phyloP scores from a whole-genome alignment of 2,329 filamentous ascomycete genomes.

The Xylariaceae sp. region DNA sequence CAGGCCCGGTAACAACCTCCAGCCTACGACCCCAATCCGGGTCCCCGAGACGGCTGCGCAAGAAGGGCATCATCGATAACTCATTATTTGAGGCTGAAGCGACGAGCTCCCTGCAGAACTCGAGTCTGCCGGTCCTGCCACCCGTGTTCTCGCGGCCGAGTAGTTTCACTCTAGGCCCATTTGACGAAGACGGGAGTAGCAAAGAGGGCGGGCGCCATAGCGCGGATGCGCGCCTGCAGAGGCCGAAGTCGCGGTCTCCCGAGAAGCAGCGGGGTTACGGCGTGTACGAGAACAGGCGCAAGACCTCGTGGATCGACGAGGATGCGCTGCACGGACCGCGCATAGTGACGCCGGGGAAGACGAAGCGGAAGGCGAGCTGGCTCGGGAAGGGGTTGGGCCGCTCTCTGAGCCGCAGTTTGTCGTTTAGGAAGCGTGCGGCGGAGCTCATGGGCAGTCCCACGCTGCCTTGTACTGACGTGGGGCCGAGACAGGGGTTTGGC shows the following conservation, averaged over 20 bases:
- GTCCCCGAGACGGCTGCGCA: constrained; percentile 27
- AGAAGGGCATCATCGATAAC: constrained; percentile 28
- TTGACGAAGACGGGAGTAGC: constrained; percentile 1
- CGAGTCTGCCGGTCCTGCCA: constrained; percentile 29
- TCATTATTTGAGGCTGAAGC: constrained; percentile 1
- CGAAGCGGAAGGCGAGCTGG: constrained; percentile 26
- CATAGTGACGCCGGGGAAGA: constrained; percentile 36
- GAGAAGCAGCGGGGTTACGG: constrained; percentile 33
- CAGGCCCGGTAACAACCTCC: background rate
- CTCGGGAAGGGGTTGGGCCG: constrained; percentile 25
- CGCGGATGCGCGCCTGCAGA: constrained; percentile 10
- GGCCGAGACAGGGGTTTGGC: background rate
- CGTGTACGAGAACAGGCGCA: constrained; percentile 33
- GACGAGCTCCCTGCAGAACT: constrained; percentile 12
- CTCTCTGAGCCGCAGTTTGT: constrained; percentile 31
- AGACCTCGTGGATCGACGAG: constrained; percentile 52
- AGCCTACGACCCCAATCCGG: constrained; percentile 8
- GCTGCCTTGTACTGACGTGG: constrained; percentile 30
- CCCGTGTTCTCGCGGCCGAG: constrained; percentile 26
- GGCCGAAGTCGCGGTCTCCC: constrained; percentile 18
- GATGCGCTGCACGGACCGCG: constrained; percentile 53
- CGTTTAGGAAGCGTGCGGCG: constrained; percentile 23
- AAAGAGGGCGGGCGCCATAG: constrained; percentile 4
- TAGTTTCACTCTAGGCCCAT: constrained; percentile 9
- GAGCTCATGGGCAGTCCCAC: constrained; percentile 33